phyloP scores from a whole-genome alignment of 2,329 filamentous ascomycete species.

The Aspergillus chevalieri region DNA sequence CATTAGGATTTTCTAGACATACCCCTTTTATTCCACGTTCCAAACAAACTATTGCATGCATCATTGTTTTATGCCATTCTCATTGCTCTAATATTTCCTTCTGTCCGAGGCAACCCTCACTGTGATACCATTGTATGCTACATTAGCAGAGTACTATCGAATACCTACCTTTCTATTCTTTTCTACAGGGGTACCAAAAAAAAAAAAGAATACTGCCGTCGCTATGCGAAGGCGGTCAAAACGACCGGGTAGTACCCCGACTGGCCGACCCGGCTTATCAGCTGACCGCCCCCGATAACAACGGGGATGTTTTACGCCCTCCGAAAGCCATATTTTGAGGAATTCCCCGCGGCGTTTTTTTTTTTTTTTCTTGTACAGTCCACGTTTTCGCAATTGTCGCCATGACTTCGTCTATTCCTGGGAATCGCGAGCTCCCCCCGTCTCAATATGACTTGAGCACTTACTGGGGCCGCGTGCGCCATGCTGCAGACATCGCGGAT shows the following conservation, averaged over 20 bases:
- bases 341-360: background rate
- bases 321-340: constrained; percentile 13
- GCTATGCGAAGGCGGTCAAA: constrained; percentile 8
- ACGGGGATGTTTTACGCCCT: constrained; percentile 13
- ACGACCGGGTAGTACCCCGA: constrained; percentile 7
- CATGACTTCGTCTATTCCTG: constrained; percentile 59
- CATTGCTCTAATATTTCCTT: constrained; percentile 11
- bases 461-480: constrained; percentile 90
- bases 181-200: background rate
- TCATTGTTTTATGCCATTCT: constrained; percentile 6
- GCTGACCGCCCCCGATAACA: constrained; percentile 32
- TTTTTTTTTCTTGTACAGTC: constrained; percentile 1
- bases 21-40: constrained; percentile 7
- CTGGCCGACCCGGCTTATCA: constrained; percentile 24
- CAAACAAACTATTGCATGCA: constrained; percentile 6
- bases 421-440: constrained; percentile 72
- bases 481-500: constrained; percentile 84
- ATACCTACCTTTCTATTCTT: background rate
- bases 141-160: background rate
- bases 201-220: background rate
- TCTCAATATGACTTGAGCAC: constrained; percentile 90
- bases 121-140: constrained; percentile 8
- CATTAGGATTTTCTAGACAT: constrained; percentile 7
- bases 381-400: constrained; percentile 3
- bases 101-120: constrained; percentile 3